Conservation (phyloP, 1,139 yeast species). For the Kodamaea suecica region DNA sequence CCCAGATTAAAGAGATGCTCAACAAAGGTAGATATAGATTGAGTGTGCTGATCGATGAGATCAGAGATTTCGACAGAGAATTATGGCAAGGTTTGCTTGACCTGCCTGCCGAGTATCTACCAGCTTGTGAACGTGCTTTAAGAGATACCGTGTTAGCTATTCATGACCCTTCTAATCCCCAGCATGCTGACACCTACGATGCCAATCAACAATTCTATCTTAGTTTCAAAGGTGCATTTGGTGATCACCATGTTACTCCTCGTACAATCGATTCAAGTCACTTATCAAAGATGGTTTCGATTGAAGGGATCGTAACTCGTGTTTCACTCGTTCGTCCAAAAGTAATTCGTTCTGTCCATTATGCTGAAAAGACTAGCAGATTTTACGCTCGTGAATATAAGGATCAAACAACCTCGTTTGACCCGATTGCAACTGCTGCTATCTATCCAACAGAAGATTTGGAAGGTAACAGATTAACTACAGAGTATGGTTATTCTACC, state of each 20-base stretch:
- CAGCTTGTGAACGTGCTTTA: conserved; percentile 86
- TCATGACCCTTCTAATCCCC: conserved; percentile 53
- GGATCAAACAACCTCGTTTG: conserved; percentile 89
- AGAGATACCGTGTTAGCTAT: conserved; percentile 74
- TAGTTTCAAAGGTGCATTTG: conserved; percentile 89
- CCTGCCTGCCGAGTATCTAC: conserved; percentile 80
- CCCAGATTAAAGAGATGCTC: conserved; percentile 69
- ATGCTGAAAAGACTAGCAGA: conserved; percentile 77
- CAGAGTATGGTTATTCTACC: conserved; percentile 92
- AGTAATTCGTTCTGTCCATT: conserved; percentile 88
- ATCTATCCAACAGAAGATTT: conserved; percentile 92
- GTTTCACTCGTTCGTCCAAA: conserved; percentile 94
- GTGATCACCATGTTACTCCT: conserved; percentile 83
- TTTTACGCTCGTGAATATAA: conserved; percentile 90
- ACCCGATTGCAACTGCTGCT: conserved; percentile 80
- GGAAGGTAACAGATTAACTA: conserved; percentile 80
- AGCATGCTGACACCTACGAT: conserved; percentile 46
- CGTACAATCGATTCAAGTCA: conserved; percentile 77
- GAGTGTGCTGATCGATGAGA: conserved; percentile 76
- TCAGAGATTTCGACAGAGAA: conserved; percentile 76
- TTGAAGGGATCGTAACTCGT: conserved; percentile 94
- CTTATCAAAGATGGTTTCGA: conserved; percentile 76
- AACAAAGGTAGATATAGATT: conserved; percentile 65
- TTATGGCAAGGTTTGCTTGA: conserved; percentile 77
- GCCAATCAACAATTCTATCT: conserved; percentile 69